These are phyloP conservation scores for Penicillium chermesinum DNA, from an alignment of 495 filamentous ascomycete species.

Conservation along the genomic window DNA sequence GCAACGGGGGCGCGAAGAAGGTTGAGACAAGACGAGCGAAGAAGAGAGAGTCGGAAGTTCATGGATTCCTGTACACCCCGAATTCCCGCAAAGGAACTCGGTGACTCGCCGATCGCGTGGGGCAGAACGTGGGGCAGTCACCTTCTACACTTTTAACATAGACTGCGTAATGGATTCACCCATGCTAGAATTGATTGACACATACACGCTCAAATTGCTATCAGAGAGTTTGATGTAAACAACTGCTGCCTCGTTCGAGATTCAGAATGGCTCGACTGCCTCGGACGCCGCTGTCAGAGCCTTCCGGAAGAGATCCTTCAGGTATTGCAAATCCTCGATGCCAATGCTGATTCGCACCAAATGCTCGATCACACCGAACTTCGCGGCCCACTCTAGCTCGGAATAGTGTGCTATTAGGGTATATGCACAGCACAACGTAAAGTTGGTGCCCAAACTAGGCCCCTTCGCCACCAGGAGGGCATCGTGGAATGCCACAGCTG, in stretches of 20 bases:
- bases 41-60: slow-evolving; percentile 3
- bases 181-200: no score
- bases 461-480: slow-evolving; percentile 19
- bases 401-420: slow-evolving; percentile 11
- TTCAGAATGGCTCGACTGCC: background rate
- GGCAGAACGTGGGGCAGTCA: slow-evolving; percentile 6
- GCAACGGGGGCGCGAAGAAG: background rate
- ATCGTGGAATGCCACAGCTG: slow-evolving; percentile 18
- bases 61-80: slow-evolving; percentile 11
- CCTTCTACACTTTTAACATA: no score
- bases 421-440: slow-evolving; percentile 16
- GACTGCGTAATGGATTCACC: no score
- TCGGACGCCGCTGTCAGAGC: background rate
- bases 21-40: background rate
- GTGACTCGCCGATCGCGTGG: slow-evolving; percentile 20
- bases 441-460: slow-evolving; percentile 23
- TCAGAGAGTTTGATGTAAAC: no score
- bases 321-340: slow-evolving; percentile 6
- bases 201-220: no score
- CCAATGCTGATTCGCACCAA: slow-evolving; percentile 23
- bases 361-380: slow-evolving; percentile 12
- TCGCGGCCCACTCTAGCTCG: slow-evolving; percentile 20
- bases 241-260: background rate
- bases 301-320: background rate
- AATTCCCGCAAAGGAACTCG: slow-evolving; percentile 8